phyloP scores from a whole-genome alignment of 2,329 filamentous ascomycete genomes.

The Byssothecium circinans region DNA sequence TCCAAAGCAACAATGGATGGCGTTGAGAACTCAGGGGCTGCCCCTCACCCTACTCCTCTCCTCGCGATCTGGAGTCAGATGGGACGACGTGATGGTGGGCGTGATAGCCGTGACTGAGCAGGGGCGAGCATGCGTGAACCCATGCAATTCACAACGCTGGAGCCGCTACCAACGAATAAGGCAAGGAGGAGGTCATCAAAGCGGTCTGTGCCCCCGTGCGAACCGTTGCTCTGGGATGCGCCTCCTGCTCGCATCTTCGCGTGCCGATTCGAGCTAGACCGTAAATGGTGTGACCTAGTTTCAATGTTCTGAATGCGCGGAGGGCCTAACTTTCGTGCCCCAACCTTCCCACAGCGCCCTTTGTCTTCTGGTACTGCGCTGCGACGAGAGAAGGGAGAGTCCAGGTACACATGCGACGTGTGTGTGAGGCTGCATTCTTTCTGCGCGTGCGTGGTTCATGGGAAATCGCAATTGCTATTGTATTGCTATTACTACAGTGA shows the following conservation, averaged over 20 bases:
- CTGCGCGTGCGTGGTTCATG: neutral
- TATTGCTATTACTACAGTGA: constrained; percentile 23
- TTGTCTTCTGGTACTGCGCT: neutral
- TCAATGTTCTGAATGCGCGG: too few relatives aligned
- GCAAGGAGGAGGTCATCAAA: neutral
- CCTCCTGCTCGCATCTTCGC: constrained; percentile 1
- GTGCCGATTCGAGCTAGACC: neutral
- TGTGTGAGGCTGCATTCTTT: constrained; percentile 4
- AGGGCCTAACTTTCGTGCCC: neutral
- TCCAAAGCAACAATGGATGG: neutral
- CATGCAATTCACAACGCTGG: constrained; percentile 14
- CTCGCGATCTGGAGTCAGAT: neutral
- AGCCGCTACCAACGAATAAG: neutral
- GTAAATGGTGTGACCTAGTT: too few relatives aligned
- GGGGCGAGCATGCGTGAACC: constrained; percentile 14
- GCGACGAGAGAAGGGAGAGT: neutral
- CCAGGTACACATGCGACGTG: neutral
- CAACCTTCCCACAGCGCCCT: neutral
- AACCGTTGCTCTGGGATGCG: constrained; percentile 2
- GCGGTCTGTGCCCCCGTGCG: constrained; percentile 2
- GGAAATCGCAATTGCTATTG: too few relatives aligned
- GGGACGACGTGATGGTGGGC: too few relatives aligned
- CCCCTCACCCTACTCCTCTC: neutral
- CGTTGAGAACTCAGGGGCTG: neutral
- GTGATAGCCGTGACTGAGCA: too few relatives aligned